These are phyloP conservation scores for Spathaspora passalidarum DNA, from an alignment of 805 yeast genomes.

Conservation along the genomic window DNA sequence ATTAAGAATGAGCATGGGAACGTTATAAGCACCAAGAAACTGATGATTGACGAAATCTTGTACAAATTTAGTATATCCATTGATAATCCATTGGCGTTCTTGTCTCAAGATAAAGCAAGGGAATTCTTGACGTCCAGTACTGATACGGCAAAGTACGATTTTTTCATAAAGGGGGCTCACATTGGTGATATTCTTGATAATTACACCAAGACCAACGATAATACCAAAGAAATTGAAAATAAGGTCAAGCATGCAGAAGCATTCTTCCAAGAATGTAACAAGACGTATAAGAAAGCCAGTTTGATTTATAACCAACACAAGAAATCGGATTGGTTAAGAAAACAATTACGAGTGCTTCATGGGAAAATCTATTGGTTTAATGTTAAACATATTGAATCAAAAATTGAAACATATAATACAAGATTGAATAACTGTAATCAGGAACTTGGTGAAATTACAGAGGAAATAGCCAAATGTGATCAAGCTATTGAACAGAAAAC, in stretches of 20 bases:
- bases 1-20: constrained; percentile 52
- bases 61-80: constrained; percentile 73
- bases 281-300: constrained; percentile 27
- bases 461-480: constrained; percentile 13
- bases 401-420: constrained; percentile 15
- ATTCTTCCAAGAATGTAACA: constrained; percentile 22
- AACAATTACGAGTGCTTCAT: constrained; percentile 29
- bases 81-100: constrained; percentile 86
- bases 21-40: constrained; percentile 57
- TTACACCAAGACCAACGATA: constrained; percentile 31
- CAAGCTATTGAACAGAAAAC: not conserved
- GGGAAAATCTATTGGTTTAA: constrained; percentile 45
- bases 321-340: constrained; percentile 31
- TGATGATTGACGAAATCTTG: constrained; percentile 64
- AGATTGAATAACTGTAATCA: constrained; percentile 11
- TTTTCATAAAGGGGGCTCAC: constrained; percentile 78
- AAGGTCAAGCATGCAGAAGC: constrained; percentile 24
- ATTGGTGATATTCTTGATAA: constrained; percentile 63
- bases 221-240: constrained; percentile 26
- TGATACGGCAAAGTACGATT: constrained; percentile 66
- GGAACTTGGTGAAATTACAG: constrained; percentile 15
- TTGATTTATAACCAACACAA: constrained; percentile 31
- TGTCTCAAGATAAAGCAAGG: constrained; percentile 92
- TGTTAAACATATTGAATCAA: constrained; percentile 27
- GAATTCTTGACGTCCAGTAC: constrained; percentile 79